Evolutionary conservation across 495 filamentous ascomycete genomes (phyloP).

Genomic region (Ascodesmis nigricans): DNA sequence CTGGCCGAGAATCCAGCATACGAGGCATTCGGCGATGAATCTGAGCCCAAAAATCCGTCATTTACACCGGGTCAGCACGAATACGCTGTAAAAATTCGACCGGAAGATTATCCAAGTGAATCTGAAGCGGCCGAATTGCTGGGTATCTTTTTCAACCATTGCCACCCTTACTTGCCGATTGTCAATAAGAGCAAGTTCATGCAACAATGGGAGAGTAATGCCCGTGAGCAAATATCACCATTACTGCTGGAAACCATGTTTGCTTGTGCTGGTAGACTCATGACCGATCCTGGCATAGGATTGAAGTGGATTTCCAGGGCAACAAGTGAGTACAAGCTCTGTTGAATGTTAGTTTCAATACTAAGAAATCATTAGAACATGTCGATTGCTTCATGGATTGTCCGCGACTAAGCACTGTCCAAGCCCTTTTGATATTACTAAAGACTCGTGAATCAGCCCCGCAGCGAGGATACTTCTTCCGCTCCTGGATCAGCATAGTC

Average conservation of each 20-base stretch:
- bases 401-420: slow-evolving; percentile 77
- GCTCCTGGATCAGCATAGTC: slow-evolving; percentile 94
- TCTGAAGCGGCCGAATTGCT: slow-evolving; percentile 69
- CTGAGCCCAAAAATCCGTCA: slow-evolving; percentile 15
- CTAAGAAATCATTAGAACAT: slow-evolving; percentile 65
- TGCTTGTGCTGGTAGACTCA: slow-evolving; percentile 64
- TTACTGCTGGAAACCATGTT: slow-evolving; percentile 89
- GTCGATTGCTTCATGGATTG: slow-evolving; percentile 93
- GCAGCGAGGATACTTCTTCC: slow-evolving; percentile 86
- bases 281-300: slow-evolving; percentile 62
- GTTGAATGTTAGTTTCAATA: slow-evolving; percentile 17
- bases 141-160: slow-evolving; percentile 74
- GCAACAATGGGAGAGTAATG: slow-evolving; percentile 77
- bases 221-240: slow-evolving; percentile 70
- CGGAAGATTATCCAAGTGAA: slow-evolving; percentile 81
- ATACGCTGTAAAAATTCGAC: slow-evolving; percentile 52
- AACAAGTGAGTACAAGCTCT: slow-evolving; percentile 39
- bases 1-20: slow-evolving; percentile 23
- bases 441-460: slow-evolving; percentile 84
- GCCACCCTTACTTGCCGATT: slow-evolving; percentile 93
- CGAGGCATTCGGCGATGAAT: slow-evolving; percentile 19
- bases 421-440: slow-evolving; percentile 66
- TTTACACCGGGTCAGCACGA: slow-evolving; percentile 18
- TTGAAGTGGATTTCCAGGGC: slow-evolving; percentile 89
- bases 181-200: slow-evolving; percentile 68